These are phyloP conservation scores for Xylaria sp. DNA, from an alignment of 2,329 filamentous ascomycete genomes.

Conservation along the genomic window DNA sequence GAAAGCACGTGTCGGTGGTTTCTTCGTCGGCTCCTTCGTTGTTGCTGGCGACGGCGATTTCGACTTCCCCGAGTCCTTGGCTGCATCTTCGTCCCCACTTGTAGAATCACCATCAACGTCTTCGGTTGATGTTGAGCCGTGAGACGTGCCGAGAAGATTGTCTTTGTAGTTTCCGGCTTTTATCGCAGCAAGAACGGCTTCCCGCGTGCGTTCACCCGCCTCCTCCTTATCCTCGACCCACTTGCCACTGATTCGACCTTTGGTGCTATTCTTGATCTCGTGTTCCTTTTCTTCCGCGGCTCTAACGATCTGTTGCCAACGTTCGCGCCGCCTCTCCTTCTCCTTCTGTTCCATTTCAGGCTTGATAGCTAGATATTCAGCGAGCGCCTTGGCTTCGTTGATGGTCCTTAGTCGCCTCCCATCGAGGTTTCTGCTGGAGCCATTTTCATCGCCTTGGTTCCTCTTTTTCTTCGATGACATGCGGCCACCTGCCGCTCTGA, in stretches of 20 bases:
- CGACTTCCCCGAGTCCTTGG: slow-evolving; percentile 55
- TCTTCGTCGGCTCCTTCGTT: slow-evolving; percentile 55
- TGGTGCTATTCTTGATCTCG: slow-evolving; percentile 79
- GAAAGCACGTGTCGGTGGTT: slow-evolving; percentile 61
- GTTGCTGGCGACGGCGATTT: slow-evolving; percentile 63
- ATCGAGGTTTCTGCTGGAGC: slow-evolving; percentile 92
- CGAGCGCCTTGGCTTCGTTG: slow-evolving; percentile 92
- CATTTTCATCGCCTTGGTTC: slow-evolving; percentile 83
- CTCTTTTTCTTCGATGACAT: slow-evolving; percentile 97
- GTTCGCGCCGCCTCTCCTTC: slow-evolving; percentile 82
- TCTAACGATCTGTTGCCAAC: slow-evolving; percentile 91
- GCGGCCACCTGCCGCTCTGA: slow-evolving; percentile 94
- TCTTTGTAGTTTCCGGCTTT: slow-evolving; percentile 72
- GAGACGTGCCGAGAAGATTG: slow-evolving; percentile 65
- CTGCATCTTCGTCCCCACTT: slow-evolving; percentile 51
- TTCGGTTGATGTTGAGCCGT: slow-evolving; percentile 58
- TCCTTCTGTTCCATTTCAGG: slow-evolving; percentile 97
- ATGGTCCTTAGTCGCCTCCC: slow-evolving; percentile 90
- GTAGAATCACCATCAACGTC: slow-evolving; percentile 50
- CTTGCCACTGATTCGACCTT: slow-evolving; percentile 81
- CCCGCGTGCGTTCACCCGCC: slow-evolving; percentile 81
- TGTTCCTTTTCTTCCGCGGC: slow-evolving; percentile 84
- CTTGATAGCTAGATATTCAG: slow-evolving; percentile 94
- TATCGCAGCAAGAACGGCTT: slow-evolving; percentile 78
- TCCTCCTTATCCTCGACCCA: slow-evolving; percentile 98